These are phyloP conservation scores for Rhizopus arrhizus DNA, from an alignment of 371 early-diverging fungal species.

Conservation along the genomic window DNA sequence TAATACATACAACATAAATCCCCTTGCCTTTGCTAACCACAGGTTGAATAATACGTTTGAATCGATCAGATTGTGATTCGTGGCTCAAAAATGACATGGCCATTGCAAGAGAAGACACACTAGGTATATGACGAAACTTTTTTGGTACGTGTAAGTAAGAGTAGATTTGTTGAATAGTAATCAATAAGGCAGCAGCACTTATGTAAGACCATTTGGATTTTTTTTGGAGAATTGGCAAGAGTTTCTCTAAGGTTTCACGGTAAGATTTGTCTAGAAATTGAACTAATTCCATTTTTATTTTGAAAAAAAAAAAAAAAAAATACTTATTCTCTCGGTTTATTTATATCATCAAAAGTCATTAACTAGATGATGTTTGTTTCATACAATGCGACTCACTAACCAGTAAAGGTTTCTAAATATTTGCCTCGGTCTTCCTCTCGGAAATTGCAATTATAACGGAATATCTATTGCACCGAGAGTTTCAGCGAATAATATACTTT, in stretches of 20 bases:
- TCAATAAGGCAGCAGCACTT: background rate
- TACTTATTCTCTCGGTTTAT: too few relatives aligned
- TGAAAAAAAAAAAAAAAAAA: too few relatives aligned
- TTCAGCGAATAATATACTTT: too few relatives aligned
- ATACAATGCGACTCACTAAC: too few relatives aligned
- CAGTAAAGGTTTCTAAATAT: too few relatives aligned
- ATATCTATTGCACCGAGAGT: too few relatives aligned
- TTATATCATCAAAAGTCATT: too few relatives aligned
- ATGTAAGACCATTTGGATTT: background rate
- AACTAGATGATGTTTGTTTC: too few relatives aligned
- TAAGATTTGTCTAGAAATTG: too few relatives aligned
- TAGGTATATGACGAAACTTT: constrained; percentile 5
- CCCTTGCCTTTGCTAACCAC: background rate
- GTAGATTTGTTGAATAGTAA: background rate
- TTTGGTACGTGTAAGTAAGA: background rate
- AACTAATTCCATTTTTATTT: too few relatives aligned
- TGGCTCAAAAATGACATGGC: background rate
- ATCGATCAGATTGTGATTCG: background rate
- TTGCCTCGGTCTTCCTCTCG: too few relatives aligned
- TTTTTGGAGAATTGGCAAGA: background rate
- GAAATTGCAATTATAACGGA: too few relatives aligned
- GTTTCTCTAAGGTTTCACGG: background rate
- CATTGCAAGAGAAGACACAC: background rate
- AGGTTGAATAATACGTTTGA: background rate
- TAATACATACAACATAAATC: constrained; percentile 7